Percentiles rank a stretch among this genome's conserved stretches.
phyloP scores from a whole-genome alignment of 768 basidiomycete genomes.

The Mycena sanguinolenta region DNA sequence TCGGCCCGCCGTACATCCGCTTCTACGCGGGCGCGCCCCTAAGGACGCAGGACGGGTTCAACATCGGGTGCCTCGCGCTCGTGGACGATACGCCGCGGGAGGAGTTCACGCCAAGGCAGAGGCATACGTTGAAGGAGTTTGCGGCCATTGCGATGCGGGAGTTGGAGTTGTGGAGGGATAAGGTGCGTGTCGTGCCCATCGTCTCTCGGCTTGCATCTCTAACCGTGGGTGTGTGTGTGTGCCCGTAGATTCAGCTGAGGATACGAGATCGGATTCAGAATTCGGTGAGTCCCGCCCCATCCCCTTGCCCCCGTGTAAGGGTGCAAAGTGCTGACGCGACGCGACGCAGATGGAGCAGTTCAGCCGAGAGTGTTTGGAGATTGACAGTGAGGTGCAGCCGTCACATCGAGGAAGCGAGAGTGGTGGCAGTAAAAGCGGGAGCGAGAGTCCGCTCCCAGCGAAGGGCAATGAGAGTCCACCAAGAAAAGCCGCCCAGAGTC shows the following conservation, averaged over 20 bases:
- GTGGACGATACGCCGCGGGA: constrained; percentile 86
- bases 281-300: constrained; percentile 75
- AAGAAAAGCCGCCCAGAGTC: no score
- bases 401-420: constrained; percentile 47
- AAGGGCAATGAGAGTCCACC: no score
- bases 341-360: constrained; percentile 88
- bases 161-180: constrained; percentile 96
- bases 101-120: constrained; percentile 89
- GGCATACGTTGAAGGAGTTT: constrained; percentile 95
- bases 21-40: constrained; percentile 96
- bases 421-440: constrained; percentile 19
- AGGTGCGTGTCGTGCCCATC: constrained; percentile 67
- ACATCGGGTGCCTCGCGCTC: constrained; percentile 89
- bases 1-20: constrained; percentile 74
- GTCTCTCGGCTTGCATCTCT: background rate
- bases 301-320: no score
- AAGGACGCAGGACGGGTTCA: constrained; percentile 90
- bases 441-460: background rate
- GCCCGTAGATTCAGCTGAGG: constrained; percentile 82
- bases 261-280: constrained; percentile 93
- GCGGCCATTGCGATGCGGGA: constrained; percentile 95
- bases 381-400: constrained; percentile 69
- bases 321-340: constrained; percentile 8
- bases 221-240: constrained; percentile 7
- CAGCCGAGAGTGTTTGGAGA: constrained; percentile 93